Base-by-base conservation (phyloP, 1,139 yeast genomes). In the Magnusiomyces suaveolens region DNA sequence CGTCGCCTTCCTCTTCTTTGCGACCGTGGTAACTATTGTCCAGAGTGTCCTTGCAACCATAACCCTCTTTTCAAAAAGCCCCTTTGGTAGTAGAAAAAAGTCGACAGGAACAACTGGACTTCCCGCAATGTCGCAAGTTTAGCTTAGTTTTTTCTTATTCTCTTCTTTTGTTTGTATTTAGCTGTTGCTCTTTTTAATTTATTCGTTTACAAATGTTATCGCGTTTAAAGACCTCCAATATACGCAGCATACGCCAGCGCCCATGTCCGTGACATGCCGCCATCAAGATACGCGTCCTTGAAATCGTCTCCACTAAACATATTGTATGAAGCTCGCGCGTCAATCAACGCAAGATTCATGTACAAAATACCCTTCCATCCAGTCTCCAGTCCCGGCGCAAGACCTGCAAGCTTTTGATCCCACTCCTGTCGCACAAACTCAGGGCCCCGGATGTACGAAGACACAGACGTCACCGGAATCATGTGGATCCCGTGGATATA, bases 401-500 rank as follows among this genome's bases (percentile, higher is more conserved):
- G 75, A 1, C 65, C 54, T 14, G 73, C 66, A 21, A 84, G 65
- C 57, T 72, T 73, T 51, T 72, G 72, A 14, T 76, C 73, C 96
- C 96, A 90, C 71, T 90, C 97, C 69, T 88, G 81, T 59, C 73
- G 63, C 23, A 83, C 92, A 68, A 80, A 90, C 2, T 74, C 69
- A 2, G 87, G 78, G 10, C 75, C 74, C 66, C 97, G 77, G 38
- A 88, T 75, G 60, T 77, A 83, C 0, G 92, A 80, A n/a, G 95
- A 82, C 14, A 84, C 80, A 0, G 96, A 88, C 0, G 95, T 87
- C 46, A 85, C 74, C 23, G 97, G 95, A 56, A 90, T 75, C 83
- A 90, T 90, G 68, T 90, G 97, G 58, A 90, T 88, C 64, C 96
- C 96, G 62, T 89, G 96, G 52, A 89, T 87, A 66, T 83, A 90